Percentiles rank a stretch among this genome's conserved stretches.
These are phyloP conservation scores for Collybia sordida DNA, from an alignment of 768 basidiomycete species.

Conservation along the genomic window DNA sequence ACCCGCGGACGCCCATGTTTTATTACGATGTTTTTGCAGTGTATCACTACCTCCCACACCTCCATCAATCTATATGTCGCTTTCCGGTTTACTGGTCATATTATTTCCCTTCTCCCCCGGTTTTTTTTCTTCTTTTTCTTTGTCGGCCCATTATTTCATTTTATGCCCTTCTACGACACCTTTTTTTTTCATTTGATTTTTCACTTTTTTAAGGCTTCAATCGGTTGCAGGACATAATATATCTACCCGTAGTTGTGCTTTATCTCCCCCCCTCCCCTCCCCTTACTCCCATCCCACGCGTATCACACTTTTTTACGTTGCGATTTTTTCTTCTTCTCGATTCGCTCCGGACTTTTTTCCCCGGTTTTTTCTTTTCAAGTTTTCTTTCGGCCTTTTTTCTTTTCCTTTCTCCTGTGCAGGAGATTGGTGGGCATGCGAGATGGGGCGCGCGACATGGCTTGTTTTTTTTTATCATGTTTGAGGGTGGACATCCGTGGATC, in stretches of 20 bases:
- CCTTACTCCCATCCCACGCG: neutral
- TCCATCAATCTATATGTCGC: slow-evolving; percentile 4
- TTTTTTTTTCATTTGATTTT: slow-evolving; percentile 2
- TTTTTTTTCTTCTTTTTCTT: too few relatives aligned
- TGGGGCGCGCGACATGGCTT: too few relatives aligned
- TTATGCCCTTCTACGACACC: neutral
- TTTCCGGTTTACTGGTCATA: neutral
- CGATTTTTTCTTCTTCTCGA: too few relatives aligned
- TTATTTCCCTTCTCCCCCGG: too few relatives aligned
- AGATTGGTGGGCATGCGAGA: too few relatives aligned
- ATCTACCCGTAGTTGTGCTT: slow-evolving; percentile 5
- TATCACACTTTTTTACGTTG: too few relatives aligned
- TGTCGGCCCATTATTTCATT: neutral
- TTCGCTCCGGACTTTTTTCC: too few relatives aligned
- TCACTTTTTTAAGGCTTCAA: neutral
- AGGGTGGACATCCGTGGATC: too few relatives aligned
- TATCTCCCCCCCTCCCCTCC: neutral
- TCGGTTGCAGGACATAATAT: neutral
- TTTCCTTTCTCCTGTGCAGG: too few relatives aligned
- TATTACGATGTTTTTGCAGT: neutral
- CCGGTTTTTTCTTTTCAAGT: too few relatives aligned
- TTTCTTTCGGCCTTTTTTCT: too few relatives aligned
- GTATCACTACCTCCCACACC: neutral
- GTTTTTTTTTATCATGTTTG: too few relatives aligned
- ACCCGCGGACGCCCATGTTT: neutral